phyloP scores from a whole-genome alignment of 768 basidiomycete genomes.

The Neoboletus brunneissimus region DNA sequence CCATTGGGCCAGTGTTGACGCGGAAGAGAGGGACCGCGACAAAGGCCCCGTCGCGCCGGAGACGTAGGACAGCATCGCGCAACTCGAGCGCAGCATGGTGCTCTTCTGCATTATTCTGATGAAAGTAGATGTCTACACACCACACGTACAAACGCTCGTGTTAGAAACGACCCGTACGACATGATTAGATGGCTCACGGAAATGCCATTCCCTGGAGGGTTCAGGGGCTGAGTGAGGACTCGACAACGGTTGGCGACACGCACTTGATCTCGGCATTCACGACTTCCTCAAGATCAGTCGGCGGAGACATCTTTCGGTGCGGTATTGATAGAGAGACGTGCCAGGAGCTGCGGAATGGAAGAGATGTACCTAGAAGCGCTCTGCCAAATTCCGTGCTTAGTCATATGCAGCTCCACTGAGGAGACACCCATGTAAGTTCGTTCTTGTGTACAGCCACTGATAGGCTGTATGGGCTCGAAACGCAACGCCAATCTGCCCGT shows the following conservation, averaged over 20 bases:
- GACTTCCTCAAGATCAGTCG: slow-evolving; percentile 54
- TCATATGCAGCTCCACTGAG: no score
- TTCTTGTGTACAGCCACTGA: background rate
- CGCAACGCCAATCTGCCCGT: background rate
- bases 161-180: background rate
- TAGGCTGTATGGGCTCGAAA: background rate
- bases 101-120: slow-evolving; percentile 60
- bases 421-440: no score
- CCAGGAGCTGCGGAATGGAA: no score
- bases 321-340: background rate
- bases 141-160: background rate
- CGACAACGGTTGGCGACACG: slow-evolving; percentile 17
- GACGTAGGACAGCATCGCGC: slow-evolving; percentile 66
- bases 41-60: slow-evolving; percentile 74
- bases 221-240: background rate
- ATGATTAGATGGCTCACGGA: slow-evolving; percentile 46
- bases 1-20: slow-evolving; percentile 65
- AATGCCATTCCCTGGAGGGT: slow-evolving; percentile 68
- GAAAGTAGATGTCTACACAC: slow-evolving; percentile 71
- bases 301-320: slow-evolving; percentile 26
- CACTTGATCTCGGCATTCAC: slow-evolving; percentile 64
- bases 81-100: slow-evolving; percentile 64
- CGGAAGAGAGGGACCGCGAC: slow-evolving; percentile 74
- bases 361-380: no score
- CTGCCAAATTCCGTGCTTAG: no score